Base-by-base conservation (phyloP, 2,329 filamentous ascomycete genomes). In the Orbilia brochopaga region DNA sequence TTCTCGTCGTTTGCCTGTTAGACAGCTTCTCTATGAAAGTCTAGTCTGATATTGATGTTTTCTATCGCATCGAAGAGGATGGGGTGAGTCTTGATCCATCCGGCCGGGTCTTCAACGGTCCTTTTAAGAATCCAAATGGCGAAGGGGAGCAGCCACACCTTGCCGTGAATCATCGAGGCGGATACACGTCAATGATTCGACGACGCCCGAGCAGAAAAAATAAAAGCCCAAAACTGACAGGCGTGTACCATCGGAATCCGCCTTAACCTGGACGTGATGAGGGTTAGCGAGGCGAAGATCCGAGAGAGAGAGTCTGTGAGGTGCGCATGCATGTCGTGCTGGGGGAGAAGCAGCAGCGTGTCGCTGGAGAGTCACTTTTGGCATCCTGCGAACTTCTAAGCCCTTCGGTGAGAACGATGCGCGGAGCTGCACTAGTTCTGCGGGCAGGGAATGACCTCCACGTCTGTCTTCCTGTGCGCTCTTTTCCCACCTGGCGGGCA, bases 171-270 rank as follows among this genome's bases (percentile, higher is more conserved):
- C 66, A 70, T 64, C 27, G 54, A 46, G 50, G 7, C 11, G 4
- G 19, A 70, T 54, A 70, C 66, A 70, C 66, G 66, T 70, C 66
- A 64, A 70, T 70, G 66, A 70, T 70, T 70, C 53, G 66, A 70
- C 59, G 30, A 56, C 27, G 58, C 37, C 52, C 44, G 44, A 40
- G 19, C 5, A 42, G n/a, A 48, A 48, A 48, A 48, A 48, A 48
- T 48, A 48, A 48, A 32, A 48, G 8, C 44, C 44, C n/a, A 50
- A 70, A 70, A 52, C 51, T 70, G 66, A 70, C 66, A 70, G 66
- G 58, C 66, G 59, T 64, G 66, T 59, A 69, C 65, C 58, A 61
- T 50, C 66, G 66, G 66, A 70, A 70, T 70, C 66, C 66, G 66
- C 66, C 66, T 70, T 70, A 70, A 70, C 54, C 59, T 63, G 66